Evolutionary conservation across 148 eudicot species (phyloP).

Genomic region (Pouteria glomerata): DNA sequence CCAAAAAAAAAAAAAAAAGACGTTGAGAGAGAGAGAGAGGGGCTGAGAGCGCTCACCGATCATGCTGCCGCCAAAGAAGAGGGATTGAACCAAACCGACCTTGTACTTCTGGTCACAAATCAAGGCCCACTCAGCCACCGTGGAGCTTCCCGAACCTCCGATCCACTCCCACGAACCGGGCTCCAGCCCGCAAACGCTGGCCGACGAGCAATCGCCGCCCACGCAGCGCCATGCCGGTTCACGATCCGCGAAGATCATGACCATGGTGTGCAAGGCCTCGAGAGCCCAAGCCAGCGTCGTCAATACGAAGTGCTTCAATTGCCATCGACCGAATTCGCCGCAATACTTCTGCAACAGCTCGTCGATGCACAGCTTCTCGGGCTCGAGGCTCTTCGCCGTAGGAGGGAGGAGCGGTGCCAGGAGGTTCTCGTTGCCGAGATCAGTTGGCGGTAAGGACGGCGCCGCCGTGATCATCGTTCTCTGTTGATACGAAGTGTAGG

Average conservation of each 20-base stretch:
- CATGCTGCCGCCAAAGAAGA: conserved; percentile 84
- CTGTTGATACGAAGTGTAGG: too few relatives aligned
- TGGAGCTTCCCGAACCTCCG: conserved; percentile 38
- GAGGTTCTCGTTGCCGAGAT: conserved; percentile 9
- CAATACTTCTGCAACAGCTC: conserved; percentile 65
- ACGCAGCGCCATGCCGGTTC: conserved; percentile 71
- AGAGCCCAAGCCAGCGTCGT: conserved; percentile 89
- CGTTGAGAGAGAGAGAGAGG: neutral
- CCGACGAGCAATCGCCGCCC: conserved; percentile 1
- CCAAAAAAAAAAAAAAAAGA: too few relatives aligned
- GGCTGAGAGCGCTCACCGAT: conserved; percentile 41
- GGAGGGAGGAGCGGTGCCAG: conserved; percentile 16
- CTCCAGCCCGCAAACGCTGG: conserved; percentile 36
- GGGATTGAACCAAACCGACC: conserved; percentile 77
- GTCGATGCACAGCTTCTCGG: conserved; percentile 51
- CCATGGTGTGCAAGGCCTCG: conserved; percentile 93
- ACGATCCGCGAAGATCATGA: conserved; percentile 88
- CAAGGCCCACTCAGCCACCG: conserved; percentile 75
- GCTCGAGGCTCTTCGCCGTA: neutral
- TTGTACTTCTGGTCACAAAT: conserved; percentile 68
- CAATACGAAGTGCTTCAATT: conserved; percentile 59
- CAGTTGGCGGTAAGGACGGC: neutral
- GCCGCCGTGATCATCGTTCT: too few relatives aligned
- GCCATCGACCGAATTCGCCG: conserved; percentile 92
- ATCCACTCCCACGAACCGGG: conserved; percentile 77